Percentiles rank a stretch among this genome's conserved stretches.
phyloP scores from a whole-genome alignment of 345 rosid species.

The Trapa incisa region DNA sequence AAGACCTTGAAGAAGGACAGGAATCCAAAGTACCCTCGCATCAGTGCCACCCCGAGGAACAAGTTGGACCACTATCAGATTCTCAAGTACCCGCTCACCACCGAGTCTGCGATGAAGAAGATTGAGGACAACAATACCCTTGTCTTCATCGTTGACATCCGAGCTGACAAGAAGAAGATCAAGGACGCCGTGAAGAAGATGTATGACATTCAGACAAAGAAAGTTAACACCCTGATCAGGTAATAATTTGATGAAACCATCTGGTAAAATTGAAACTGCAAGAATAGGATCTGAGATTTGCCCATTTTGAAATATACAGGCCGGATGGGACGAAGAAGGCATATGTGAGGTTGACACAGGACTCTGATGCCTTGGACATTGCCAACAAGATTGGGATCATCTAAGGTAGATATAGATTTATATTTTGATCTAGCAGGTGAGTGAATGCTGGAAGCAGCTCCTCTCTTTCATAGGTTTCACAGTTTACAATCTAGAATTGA shows the following conservation, averaged over 20 bases:
- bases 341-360: slow-evolving; percentile 85
- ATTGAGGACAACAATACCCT: slow-evolving; percentile 59
- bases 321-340: slow-evolving; percentile 98
- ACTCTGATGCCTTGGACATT: slow-evolving; percentile 73
- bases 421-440: not conserved
- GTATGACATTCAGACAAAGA: slow-evolving; percentile 52
- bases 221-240: slow-evolving; percentile 63
- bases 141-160: slow-evolving; percentile 57
- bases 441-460: not conserved
- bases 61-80: slow-evolving; percentile 59
- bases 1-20: slow-evolving; percentile 45
- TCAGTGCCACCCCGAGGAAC: slow-evolving; percentile 54
- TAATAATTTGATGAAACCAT: not conserved
- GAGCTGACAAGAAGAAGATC: slow-evolving; percentile 55
- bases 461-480: not conserved
- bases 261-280: too few species aligned
- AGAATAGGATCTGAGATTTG: not conserved
- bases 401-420: slow-evolving; percentile 20
- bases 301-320: slow-evolving; percentile 20
- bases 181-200: slow-evolving; percentile 61
- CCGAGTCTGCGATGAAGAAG: slow-evolving; percentile 67
- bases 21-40: slow-evolving; percentile 51
- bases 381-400: slow-evolving; percentile 78
- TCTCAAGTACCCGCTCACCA: slow-evolving; percentile 54
- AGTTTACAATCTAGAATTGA: not conserved